These are phyloP conservation scores for Mastigamoeba balamuthi DNA, from an alignment of 78 protist species.

Conservation along the genomic window DNA sequence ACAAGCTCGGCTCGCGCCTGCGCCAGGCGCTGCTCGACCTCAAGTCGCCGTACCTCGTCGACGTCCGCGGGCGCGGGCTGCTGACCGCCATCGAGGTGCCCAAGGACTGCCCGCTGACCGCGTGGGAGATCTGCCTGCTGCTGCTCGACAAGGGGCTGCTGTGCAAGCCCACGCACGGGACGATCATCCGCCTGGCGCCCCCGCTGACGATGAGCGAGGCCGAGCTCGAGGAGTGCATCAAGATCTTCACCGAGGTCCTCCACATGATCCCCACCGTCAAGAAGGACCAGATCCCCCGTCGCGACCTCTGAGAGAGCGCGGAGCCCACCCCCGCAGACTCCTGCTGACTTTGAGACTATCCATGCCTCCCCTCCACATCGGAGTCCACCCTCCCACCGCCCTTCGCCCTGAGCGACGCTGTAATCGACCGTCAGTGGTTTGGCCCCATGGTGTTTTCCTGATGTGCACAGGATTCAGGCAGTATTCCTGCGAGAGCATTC, in stretches of 20 bases:
- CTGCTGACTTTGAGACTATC: no score
- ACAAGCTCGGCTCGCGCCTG: constrained; percentile 22
- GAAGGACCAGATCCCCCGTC: no score
- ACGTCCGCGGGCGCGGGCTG: constrained; percentile 65
- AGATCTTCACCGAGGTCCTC: constrained; percentile 36
- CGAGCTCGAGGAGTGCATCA: constrained; percentile 51
- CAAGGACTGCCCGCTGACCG: constrained; percentile 32
- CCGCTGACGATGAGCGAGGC: constrained; percentile 74
- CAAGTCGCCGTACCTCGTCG: constrained; percentile 8
- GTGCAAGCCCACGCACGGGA: constrained; percentile 92
- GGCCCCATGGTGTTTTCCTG: no score
- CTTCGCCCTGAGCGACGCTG: no score
- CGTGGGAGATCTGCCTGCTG: constrained; percentile 74
- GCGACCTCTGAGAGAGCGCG: no score
- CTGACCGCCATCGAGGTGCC: constrained; percentile 76
- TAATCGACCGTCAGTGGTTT: no score
- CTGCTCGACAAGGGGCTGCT: constrained; percentile 77
- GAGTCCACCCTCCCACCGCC: no score
- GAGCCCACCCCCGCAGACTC: no score
- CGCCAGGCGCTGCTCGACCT: constrained; percentile 6
- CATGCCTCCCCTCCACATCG: no score
- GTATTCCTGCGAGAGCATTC: no score
- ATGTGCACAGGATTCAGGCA: no score
- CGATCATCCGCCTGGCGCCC: constrained; percentile 91
- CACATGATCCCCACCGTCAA: no score